Conservation (phyloP, 2,329 filamentous ascomycete species). For the Colletotrichum incanum region DNA sequence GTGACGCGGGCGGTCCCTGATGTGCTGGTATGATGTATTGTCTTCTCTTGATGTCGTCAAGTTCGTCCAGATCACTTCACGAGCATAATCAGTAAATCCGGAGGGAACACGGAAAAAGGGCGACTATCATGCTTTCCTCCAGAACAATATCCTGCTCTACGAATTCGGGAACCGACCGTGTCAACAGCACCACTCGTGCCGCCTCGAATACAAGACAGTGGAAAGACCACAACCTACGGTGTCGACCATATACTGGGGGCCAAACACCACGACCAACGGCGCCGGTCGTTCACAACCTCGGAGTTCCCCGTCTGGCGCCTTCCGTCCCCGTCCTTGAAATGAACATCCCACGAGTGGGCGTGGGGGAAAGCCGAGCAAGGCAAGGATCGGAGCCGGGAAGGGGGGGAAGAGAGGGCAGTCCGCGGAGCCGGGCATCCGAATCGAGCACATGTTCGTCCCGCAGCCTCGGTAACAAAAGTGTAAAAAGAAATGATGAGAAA, state of each 20-base stretch:
- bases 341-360: background rate
- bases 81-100: no score
- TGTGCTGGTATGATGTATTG: background rate
- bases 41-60: background rate
- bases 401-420: background rate
- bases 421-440: background rate
- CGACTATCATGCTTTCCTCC: no score
- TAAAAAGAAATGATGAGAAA: background rate
- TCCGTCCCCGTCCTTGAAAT: background rate
- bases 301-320: background rate
- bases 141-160: no score
- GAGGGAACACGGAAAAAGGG: no score
- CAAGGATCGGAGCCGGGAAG: background rate
- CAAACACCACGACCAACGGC: background rate
- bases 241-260: background rate
- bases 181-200: no score
- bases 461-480: background rate
- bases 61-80: background rate
- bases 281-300: no score
- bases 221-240: no score
- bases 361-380: background rate
- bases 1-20: background rate
- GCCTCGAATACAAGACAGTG: no score
- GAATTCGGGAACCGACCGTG: no score
- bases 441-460: slow-evolving; percentile 4